A percentile compares a stretch with the other conserved stretches of the same genome.
These are phyloP conservation scores for Russula lepida DNA, from an alignment of 768 basidiomycete genomes.

Conservation along the genomic window DNA sequence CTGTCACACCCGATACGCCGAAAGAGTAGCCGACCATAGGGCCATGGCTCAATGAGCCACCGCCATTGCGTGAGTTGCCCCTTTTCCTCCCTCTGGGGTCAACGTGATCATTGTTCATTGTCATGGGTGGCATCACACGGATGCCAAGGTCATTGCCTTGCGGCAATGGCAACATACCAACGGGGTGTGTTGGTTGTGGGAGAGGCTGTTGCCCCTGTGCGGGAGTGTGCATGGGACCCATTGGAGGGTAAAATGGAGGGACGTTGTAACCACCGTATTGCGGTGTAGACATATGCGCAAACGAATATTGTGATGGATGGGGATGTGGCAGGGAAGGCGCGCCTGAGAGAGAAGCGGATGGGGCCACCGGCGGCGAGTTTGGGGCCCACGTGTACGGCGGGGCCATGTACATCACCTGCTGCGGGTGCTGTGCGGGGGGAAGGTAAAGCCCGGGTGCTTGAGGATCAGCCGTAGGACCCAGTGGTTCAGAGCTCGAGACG, in stretches of 20 bases:
- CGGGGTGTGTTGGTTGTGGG: conserved; percentile 27
- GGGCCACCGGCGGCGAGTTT: conserved; percentile 23
- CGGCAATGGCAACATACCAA: conserved; percentile 14
- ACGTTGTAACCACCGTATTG: conserved; percentile 22
- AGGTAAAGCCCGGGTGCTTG: conserved; percentile 7
- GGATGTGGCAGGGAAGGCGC: conserved; percentile 27
- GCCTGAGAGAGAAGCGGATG: conserved; percentile 29
- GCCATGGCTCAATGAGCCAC: conserved; percentile 54
- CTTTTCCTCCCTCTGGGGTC: conserved; percentile 24
- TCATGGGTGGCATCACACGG: conserved; percentile 27
- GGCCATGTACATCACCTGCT: conserved; percentile 31
- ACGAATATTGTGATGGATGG: conserved; percentile 29
- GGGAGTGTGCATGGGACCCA: conserved; percentile 14
- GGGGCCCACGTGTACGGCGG: conserved; percentile 12
- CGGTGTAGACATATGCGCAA: conserved; percentile 27
- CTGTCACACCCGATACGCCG: conserved; percentile 23
- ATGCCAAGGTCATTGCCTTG: conserved; percentile 24
- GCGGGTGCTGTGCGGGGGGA: conserved; percentile 27
- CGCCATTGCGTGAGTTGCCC: conserved; percentile 23
- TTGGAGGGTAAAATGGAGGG: conserved; percentile 1
- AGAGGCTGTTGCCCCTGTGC: conserved; percentile 21
- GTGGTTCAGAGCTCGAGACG: conserved; percentile 25
- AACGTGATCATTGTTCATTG: conserved; percentile 26
- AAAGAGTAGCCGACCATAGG: conserved; percentile 46
- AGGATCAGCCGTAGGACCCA: conserved; percentile 14